Conservation (phyloP, 2,329 filamentous ascomycete species). For the Pseudogymnoascus sp. region DNA sequence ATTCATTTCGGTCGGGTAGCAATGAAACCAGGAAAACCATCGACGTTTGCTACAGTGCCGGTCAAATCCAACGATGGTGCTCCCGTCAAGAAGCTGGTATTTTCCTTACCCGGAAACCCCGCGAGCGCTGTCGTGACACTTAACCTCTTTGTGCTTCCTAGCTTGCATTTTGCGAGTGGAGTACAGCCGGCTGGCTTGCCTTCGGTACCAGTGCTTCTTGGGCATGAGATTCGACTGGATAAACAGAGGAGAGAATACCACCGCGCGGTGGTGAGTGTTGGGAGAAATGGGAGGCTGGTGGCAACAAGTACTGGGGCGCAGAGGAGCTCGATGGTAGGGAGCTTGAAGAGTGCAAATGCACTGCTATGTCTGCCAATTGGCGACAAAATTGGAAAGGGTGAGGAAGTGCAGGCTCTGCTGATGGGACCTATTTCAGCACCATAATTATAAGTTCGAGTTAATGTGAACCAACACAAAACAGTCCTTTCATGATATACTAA, state of each 20-base stretch:
- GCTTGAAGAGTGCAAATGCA: slow-evolving; percentile 81
- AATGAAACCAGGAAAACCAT: slow-evolving; percentile 98
- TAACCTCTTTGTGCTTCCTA: slow-evolving; percentile 86
- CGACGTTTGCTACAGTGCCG: slow-evolving; percentile 87
- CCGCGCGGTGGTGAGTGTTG: slow-evolving; percentile 64
- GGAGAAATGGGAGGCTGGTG: slow-evolving; percentile 57
- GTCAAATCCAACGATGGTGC: slow-evolving; percentile 51
- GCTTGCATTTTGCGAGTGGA: slow-evolving; percentile 69
- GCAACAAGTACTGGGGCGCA: slow-evolving; percentile 84
- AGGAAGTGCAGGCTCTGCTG: slow-evolving; percentile 67
- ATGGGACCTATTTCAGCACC: slow-evolving; percentile 48
- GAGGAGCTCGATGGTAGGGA: slow-evolving; percentile 82
- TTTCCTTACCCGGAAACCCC: slow-evolving; percentile 88
- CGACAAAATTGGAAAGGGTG: slow-evolving; percentile 58
- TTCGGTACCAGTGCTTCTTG: slow-evolving; percentile 60
- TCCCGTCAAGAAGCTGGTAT: slow-evolving; percentile 62
- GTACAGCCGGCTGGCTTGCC: slow-evolving; percentile 61
- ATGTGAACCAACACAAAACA: neutral
- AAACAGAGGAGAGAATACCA: slow-evolving; percentile 79
- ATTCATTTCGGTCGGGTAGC: slow-evolving; percentile 94
- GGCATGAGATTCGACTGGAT: slow-evolving; percentile 68
- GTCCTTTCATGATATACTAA: neutral
- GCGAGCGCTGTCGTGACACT: slow-evolving; percentile 89
- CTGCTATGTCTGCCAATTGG: slow-evolving; percentile 55
- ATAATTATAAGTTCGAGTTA: slow-evolving; percentile 14